Evolutionary conservation across 306 rosid genomes (phyloP).

Genomic region (Sicyos edulis): DNA sequence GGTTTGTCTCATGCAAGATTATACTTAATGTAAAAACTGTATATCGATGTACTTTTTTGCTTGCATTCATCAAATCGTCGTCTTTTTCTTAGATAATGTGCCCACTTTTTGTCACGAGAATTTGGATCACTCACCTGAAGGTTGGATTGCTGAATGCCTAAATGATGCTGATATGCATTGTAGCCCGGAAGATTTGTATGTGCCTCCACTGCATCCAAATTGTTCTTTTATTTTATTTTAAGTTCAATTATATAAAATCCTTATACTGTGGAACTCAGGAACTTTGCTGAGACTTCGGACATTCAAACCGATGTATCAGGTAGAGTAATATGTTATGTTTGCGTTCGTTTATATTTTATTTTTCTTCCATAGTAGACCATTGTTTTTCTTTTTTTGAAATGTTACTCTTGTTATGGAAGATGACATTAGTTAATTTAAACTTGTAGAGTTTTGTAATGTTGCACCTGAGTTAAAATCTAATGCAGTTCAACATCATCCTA

Average conservation of each 20-base stretch:
- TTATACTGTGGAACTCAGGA: conserved; percentile 44
- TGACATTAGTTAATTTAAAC: neutral
- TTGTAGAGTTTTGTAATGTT: conserved; percentile 43
- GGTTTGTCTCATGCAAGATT: conserved; percentile 40
- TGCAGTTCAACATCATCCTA: conserved; percentile 29
- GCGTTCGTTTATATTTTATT: conserved; percentile 7
- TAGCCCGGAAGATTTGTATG: conserved; percentile 62
- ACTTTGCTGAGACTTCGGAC: conserved; percentile 41
- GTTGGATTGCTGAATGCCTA: conserved; percentile 74
- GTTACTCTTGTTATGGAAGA: neutral
- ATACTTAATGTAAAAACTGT: neutral
- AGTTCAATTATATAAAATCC: conserved; percentile 29
- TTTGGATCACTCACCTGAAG: conserved; percentile 52
- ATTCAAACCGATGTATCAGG: conserved; percentile 57
- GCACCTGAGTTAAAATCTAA: conserved; percentile 43
- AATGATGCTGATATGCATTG: conserved; percentile 56
- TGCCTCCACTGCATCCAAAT: conserved; percentile 24
- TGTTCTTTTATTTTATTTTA: conserved; percentile 7
- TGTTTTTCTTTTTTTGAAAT: neutral
- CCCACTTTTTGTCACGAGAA: conserved; percentile 47
- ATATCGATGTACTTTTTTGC: neutral
- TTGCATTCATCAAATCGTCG: conserved; percentile 18
- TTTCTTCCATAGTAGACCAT: neutral
- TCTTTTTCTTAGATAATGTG: conserved; percentile 40
- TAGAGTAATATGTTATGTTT: conserved; percentile 24